Conservation (phyloP, 2,329 filamentous ascomycete genomes). For the Verticillium tricorpus region DNA sequence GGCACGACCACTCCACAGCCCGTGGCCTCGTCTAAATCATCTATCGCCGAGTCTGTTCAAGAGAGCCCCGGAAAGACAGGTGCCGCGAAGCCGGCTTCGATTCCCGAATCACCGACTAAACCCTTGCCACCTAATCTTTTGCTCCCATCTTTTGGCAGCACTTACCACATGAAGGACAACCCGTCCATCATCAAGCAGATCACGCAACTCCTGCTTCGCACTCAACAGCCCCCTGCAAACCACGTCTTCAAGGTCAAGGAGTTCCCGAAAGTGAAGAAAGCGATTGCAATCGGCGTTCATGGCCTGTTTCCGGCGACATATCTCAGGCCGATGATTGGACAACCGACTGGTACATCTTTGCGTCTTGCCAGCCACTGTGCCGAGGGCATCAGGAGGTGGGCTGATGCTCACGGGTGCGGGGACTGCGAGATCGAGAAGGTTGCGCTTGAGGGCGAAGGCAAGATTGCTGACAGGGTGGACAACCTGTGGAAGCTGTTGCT, state of each 20-base stretch:
- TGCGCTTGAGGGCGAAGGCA: constrained; percentile 89
- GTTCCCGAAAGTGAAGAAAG: constrained; percentile 71
- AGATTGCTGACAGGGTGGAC: constrained; percentile 83
- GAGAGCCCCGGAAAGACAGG: constrained; percentile 11
- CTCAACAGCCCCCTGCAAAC: constrained; percentile 52
- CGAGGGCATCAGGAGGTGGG: constrained; percentile 78
- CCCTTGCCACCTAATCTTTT: constrained; percentile 54
- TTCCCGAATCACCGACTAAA: constrained; percentile 37
- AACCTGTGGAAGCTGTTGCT: constrained; percentile 91
- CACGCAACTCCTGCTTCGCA: constrained; percentile 50
- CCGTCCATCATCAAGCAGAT: constrained; percentile 69
- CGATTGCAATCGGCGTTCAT: constrained; percentile 89
- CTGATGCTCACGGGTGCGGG: constrained; percentile 64
- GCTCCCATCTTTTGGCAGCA: constrained; percentile 64
- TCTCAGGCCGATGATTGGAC: constrained; percentile 85
- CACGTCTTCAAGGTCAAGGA: constrained; percentile 71
- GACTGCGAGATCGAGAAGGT: constrained; percentile 89
- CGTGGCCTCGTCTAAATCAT: constrained; percentile 17
- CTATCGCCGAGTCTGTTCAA: constrained; percentile 16
- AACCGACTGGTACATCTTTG: constrained; percentile 92
- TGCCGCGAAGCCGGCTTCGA: constrained; percentile 4
- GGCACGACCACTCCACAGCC: constrained; percentile 28
- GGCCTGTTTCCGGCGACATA: constrained; percentile 87
- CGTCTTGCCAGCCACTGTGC: constrained; percentile 87
- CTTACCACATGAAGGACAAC: constrained; percentile 62